A percentile compares a stretch with the other conserved stretches of the same genome.
Conservation (phyloP, 352 stramenopile genomes). For the Pythium plurisporium region DNA sequence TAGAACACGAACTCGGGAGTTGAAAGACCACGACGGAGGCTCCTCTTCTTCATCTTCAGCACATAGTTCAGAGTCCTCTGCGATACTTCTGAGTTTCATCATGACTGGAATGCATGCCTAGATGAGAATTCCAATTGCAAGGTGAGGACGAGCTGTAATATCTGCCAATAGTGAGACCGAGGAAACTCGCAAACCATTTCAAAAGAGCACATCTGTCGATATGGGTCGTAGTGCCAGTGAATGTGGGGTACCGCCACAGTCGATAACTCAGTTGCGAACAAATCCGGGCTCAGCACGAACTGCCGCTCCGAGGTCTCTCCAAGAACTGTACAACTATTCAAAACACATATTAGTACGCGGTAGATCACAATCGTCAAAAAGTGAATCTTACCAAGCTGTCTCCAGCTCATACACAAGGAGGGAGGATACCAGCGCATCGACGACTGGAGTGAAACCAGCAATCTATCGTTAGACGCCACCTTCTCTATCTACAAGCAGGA, state of each 20-base stretch:
- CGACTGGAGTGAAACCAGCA: constrained; percentile 1
- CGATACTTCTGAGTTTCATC: constrained; percentile 33
- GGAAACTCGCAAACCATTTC: constrained; percentile 11
- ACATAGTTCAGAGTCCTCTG: constrained; percentile 6
- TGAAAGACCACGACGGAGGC: neutral
- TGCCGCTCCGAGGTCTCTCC: constrained; percentile 18
- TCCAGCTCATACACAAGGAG: constrained; percentile 26
- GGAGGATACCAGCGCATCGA: constrained; percentile 23
- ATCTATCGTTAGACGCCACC: too few species aligned
- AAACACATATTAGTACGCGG: too few species aligned
- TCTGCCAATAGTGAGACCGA: too few species aligned
- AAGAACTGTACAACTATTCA: constrained; percentile 16
- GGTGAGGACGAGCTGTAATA: too few species aligned
- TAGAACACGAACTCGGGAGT: constrained; percentile 3
- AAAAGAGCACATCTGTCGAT: constrained; percentile 3
- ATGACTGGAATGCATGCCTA: constrained; percentile 31
- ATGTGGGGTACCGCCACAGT: constrained; percentile 24
- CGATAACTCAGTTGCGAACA: constrained; percentile 10
- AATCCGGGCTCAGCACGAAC: constrained; percentile 18
- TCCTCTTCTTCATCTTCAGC: neutral
- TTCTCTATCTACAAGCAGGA: too few species aligned
- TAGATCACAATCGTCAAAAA: too few species aligned
- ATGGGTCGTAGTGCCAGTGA: constrained; percentile 17
- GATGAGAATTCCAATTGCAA: constrained; percentile 8
- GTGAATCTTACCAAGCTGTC: constrained; percentile 14